Conservation (phyloP, 257 asterid genomes). For the Plantago ovata region DNA sequence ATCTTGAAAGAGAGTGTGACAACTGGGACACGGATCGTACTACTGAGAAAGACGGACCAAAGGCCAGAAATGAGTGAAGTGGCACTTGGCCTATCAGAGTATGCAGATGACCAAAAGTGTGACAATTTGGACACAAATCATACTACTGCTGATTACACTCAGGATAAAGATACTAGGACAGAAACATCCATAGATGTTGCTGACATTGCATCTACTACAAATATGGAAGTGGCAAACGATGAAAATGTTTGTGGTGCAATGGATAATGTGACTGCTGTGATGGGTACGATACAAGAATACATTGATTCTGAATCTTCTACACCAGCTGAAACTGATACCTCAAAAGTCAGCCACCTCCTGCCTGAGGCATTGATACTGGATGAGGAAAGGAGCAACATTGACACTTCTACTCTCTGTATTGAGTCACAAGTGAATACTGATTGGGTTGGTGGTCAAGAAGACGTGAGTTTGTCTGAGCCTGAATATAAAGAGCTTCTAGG, state of each 20-base stretch:
- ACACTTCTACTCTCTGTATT: slow-evolving; percentile 7
- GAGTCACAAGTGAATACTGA: slow-evolving; percentile 9
- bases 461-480: too few relatives aligned
- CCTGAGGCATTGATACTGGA: slow-evolving; percentile 5
- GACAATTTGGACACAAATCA: too few relatives aligned
- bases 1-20: slow-evolving; percentile 34
- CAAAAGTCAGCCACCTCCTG: slow-evolving; percentile 15
- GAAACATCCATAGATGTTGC: too few relatives aligned
- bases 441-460: slow-evolving; percentile 17
- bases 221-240: slow-evolving; percentile 8
- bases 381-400: slow-evolving; percentile 13
- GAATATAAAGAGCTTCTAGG: too few relatives aligned
- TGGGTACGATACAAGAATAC: slow-evolving; percentile 36
- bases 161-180: too few relatives aligned
- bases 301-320: slow-evolving; percentile 37
- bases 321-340: slow-evolving; percentile 18
- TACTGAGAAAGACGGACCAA: too few relatives aligned
- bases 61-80: too few relatives aligned
- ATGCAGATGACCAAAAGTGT: too few relatives aligned
- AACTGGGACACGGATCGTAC: too few relatives aligned
- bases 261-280: slow-evolving; percentile 28
- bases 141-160: too few relatives aligned
- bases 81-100: too few relatives aligned
- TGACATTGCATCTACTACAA: too few relatives aligned
- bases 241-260: slow-evolving; percentile 12